Evolutionary conservation across 441 rosid genomes (phyloP), one percentile per base, ranked within the genome.

Genomic region (Populus hybrid): DNA sequence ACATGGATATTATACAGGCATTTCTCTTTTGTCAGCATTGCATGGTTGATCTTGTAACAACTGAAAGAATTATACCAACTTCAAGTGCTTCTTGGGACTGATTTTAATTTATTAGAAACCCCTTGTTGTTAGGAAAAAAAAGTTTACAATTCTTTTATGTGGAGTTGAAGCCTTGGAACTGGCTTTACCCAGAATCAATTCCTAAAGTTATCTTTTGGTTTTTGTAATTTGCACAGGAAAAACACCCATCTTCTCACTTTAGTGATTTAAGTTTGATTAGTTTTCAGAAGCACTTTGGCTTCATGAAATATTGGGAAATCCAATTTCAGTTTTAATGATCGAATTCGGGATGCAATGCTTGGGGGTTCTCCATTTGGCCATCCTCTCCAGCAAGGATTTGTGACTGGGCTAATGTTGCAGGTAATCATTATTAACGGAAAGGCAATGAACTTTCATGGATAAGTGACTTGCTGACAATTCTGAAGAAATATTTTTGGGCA

Each of bases 281-380:
- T 69, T 66, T 68, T 35, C 69, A 28, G 40, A 78, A 63, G 63
- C 32, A 79, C 66, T 54, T 70, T 78, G 46, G 28, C n/a, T 73
- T 76, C 70, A 61, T 66, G 67, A 78, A 77, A 69, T 78, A 76
- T 66, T 82, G 79, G 36, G 66, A 70, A 78, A 77, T 78, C 75
- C 79, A 67, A 42, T 75, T 84, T 78, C 91, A 94, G 99, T 83
- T 96, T 96, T 81, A 94, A 96, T 75, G 99, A 96, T 84, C 99
- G 98, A 75, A 84, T 96, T 80, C 94, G 99, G 70, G 99, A 96
- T 88, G 98, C 98, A 79, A 83, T 89, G 86, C 95, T 91, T 86
- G 99, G 99, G 73, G 99, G 99, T 76, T 94, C 98, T 81, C 99
- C 99, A 26, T 96, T 96, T 91, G 98, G 98, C 68, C 92, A 87